A percentile compares a stretch with the other conserved stretches of the same genome.
phyloP scores from a whole-genome alignment of 441 rosid species.

The Adansonia madagascariensis region DNA sequence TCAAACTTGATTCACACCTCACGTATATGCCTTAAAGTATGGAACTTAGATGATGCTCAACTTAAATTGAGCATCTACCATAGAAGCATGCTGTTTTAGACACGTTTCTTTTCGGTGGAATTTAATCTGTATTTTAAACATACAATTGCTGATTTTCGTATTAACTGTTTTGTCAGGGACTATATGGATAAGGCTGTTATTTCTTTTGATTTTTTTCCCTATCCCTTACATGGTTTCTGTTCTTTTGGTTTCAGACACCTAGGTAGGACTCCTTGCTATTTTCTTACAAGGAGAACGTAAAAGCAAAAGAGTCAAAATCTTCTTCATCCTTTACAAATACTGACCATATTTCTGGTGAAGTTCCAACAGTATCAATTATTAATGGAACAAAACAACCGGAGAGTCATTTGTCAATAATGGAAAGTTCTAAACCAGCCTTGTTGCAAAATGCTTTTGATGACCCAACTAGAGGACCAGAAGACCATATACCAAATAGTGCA shows the following conservation, averaged over 20 bases:
- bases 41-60: not conserved
- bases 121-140: not conserved
- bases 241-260: conserved; percentile 36
- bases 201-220: not conserved
- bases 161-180: not conserved
- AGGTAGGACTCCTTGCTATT: conserved; percentile 29
- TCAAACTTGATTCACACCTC: not conserved
- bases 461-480: conserved; percentile 26
- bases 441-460: conserved; percentile 27
- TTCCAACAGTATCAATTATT: conserved; percentile 28
- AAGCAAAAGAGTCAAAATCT: conserved; percentile 40
- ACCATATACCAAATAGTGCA: conserved; percentile 27
- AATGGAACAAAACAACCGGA: conserved; percentile 42
- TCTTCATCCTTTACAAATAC: conserved; percentile 29
- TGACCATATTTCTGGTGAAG: conserved; percentile 23
- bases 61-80: not conserved
- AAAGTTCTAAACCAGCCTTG: conserved; percentile 35
- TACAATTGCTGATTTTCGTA: not conserved
- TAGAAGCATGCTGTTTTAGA: conserved; percentile 12
- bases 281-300: conserved; percentile 54
- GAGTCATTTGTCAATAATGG: conserved; percentile 32
- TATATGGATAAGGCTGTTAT: not conserved
- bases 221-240: not conserved
- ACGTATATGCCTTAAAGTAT: conserved; percentile 15
- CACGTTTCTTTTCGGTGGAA: not conserved